A percentile compares a stretch with the other conserved stretches of the same genome.
Conservation (phyloP, 257 asterid genomes). For the Coffea eugenioides region DNA sequence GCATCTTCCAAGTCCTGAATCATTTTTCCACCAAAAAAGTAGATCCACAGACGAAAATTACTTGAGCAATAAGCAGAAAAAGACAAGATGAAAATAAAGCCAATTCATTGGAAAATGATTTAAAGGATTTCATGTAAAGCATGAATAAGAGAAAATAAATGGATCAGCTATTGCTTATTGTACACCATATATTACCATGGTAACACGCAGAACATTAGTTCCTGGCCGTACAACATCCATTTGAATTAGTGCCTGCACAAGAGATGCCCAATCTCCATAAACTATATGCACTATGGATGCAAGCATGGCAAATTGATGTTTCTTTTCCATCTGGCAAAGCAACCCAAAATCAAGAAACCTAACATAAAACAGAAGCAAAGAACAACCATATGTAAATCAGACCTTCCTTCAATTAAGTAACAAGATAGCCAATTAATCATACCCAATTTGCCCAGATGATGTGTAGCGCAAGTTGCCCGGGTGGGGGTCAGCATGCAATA, state of each 20-base stretch:
- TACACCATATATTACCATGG: constrained; percentile 61
- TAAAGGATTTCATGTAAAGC: not conserved
- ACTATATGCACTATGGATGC: constrained; percentile 85
- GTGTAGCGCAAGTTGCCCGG: constrained; percentile 87
- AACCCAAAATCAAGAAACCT: constrained; percentile 98
- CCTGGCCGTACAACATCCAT: constrained; percentile 90
- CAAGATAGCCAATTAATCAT: constrained; percentile 18
- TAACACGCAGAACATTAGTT: constrained; percentile 68
- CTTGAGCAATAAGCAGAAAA: not conserved
- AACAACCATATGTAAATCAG: constrained; percentile 20
- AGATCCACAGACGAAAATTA: not conserved
- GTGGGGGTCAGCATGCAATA: constrained; percentile 97
- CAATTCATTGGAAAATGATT: not conserved
- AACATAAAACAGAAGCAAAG: constrained; percentile 13
- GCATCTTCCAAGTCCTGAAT: constrained; percentile 82
- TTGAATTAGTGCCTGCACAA: constrained; percentile 71
- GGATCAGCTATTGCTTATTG: not conserved
- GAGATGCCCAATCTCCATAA: constrained; percentile 91
- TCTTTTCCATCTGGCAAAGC: constrained; percentile 95
- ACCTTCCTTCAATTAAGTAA: constrained; percentile 14
- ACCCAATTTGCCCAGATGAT: constrained; percentile 85
- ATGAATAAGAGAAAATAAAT: constrained; percentile 16
- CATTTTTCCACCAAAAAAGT: constrained; percentile 17
- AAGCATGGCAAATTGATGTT: constrained; percentile 94
- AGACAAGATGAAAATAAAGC: not conserved